Evolutionary conservation across 768 basidiomycete species (phyloP), one percentile per base, ranked within the genome.

Genomic region (Pleurotus citrinopileatus): DNA sequence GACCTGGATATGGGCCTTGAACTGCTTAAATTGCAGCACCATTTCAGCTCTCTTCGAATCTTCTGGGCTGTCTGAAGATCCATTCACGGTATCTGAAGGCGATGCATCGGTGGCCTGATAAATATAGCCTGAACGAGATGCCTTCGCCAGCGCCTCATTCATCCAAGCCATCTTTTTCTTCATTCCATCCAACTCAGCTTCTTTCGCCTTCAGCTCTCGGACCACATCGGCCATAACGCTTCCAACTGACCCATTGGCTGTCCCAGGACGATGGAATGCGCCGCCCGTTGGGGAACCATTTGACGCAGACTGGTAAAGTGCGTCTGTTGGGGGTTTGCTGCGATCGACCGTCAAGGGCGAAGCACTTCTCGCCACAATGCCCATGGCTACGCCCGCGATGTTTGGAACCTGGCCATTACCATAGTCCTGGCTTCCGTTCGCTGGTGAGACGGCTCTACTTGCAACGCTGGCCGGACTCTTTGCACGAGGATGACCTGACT

Each of bases 1-100:
- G n/a, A 94, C 94, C 84, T 94, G 91, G 48, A 95, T 78, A 58
- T 84, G 83, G 9, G 91, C 89, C 67, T 86, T 85, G 67, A 94
- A 89, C 64, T 92, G 86, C 73, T 96, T 98, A 63, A 98, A 82
- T 63, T 79, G 82, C 53, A 97, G 71, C 3, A 89, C 74, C 67
- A 92, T 78, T 59, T 94, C 90, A 2, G 81, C 75, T 62, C 75
- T 76, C 53, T 73, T 54, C 26, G 40, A 43, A 23, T 56, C 55
- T 12, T 44, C 56, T n/a, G 52, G 26, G 37, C 55, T 75, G 29
- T 78, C 76, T 20, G 50, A 50, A 37, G 77, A 79, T 23, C 79
- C 79, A 29, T 73, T 71, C 36, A 61, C 63, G 8, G 61, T 61
- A 46, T 73, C 72, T 27, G 79, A 83, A 51, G 48, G 48, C 19